A percentile compares a stretch with the other conserved stretches of the same genome.
Evolutionary conservation across 331 rosid species (phyloP).

Genomic region (Dryas integrifolia): DNA sequence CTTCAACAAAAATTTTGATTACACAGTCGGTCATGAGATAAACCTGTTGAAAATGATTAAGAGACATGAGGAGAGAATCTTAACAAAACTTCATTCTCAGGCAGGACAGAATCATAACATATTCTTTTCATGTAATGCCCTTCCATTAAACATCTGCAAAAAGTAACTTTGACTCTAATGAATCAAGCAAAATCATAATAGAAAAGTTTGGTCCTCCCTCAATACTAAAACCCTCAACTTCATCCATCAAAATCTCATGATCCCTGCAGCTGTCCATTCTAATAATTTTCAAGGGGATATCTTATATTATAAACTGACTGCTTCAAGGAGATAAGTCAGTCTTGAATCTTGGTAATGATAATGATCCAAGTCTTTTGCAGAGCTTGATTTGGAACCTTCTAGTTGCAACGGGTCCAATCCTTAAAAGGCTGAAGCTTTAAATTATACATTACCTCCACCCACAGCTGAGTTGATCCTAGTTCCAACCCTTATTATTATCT

Average conservation of each 20-base stretch:
- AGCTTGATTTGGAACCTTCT: not conserved
- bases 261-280: not conserved
- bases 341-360: not conserved
- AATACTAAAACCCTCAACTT: not conserved
- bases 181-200: not conserved
- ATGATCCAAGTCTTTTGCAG: not conserved
- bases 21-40: conserved; percentile 64
- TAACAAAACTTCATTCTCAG: conserved; percentile 23
- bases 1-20: conserved; percentile 82
- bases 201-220: not conserved
- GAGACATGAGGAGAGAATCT: conserved; percentile 25
- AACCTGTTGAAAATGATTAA: conserved; percentile 51
- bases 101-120: conserved; percentile 7
- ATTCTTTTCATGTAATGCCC: not conserved
- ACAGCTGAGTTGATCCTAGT: conserved; percentile 7
- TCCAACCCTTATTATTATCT: not conserved
- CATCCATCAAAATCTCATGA: not conserved
- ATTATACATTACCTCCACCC: not conserved
- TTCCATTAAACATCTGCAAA: not conserved
- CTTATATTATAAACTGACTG: not conserved
- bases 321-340: not conserved
- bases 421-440: not conserved
- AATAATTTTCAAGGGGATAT: not conserved
- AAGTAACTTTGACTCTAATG: not conserved
- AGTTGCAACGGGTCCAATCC: not conserved